Conservation (phyloP, 2,329 filamentous ascomycete species). For the Lasiodiplodia sp. region DNA sequence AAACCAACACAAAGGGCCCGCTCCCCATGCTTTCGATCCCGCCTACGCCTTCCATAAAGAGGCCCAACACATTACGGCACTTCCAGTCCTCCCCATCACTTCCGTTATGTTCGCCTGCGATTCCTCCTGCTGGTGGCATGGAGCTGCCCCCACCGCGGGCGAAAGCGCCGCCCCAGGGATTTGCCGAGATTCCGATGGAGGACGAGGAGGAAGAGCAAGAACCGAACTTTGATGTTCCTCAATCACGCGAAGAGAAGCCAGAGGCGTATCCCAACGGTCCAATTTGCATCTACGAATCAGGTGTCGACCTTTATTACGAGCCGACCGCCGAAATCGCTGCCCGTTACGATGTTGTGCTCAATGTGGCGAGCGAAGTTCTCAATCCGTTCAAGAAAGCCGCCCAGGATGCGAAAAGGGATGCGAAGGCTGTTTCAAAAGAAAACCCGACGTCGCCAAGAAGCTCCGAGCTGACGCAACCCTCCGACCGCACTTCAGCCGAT, state of each 20-base stretch:
- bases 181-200: constrained; percentile 70
- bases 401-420: constrained; percentile 29
- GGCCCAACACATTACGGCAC: constrained; percentile 62
- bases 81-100: constrained; percentile 69
- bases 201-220: constrained; percentile 68
- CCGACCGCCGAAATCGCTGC: constrained; percentile 79
- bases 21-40: constrained; percentile 65
- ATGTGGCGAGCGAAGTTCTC: constrained; percentile 81
- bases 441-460: constrained; percentile 25
- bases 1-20: constrained; percentile 69
- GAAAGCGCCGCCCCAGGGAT: constrained; percentile 44
- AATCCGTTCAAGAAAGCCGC: constrained; percentile 69
- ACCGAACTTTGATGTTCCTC: constrained; percentile 61
- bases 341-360: constrained; percentile 82
- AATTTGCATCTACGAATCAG: constrained; percentile 80
- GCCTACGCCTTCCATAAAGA: constrained; percentile 62
- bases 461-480: constrained; percentile 20
- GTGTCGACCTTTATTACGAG: constrained; percentile 81
- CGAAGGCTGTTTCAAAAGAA: constrained; percentile 23
- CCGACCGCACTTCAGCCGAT: constrained; percentile 32
- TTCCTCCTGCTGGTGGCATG: constrained; percentile 59
- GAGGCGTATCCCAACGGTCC: constrained; percentile 84
- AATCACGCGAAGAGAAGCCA: constrained; percentile 72
- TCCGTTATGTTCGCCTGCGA: constrained; percentile 61
- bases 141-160: constrained; percentile 52